Base-by-base conservation (phyloP, 2,329 filamentous ascomycete species). In the Fusarium agapanthi region DNA sequence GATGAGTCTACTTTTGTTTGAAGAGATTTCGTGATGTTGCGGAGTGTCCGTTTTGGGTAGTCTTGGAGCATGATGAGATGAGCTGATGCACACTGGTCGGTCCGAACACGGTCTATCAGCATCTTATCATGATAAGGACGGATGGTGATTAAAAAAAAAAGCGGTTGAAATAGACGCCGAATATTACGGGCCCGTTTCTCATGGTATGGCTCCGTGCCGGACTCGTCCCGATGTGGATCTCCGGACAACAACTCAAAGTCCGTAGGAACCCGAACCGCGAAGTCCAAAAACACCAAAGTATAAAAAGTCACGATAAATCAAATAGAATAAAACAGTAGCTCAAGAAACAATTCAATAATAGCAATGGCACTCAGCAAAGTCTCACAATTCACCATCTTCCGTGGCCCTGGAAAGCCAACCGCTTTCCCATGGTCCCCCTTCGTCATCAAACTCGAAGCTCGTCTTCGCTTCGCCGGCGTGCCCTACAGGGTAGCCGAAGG, bases 381-480 rank as follows among this genome's bases (percentile, higher is more conserved):
- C 15, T 40, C 54, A 9, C 51, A 58, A 16, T 61, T 79, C 35
- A 79, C 73, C 37, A 47, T 91, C 54, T 88, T 83, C 77, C 86
- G 88, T 44, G 88, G 88, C 51, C 86, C 83, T 65, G 79, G 81
- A 37, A 76, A 80, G 6, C 65, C 77, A 3, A 81, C 80, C 10
- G 72, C 45, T 2, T 80, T 90, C 73, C 83, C 85, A 56, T 90
- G 88, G 88, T 91, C 89, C 0, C 89, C 89, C 15, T 91, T 90
- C 72, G 88, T 90, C 58, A 87, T 81, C 48, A 92, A 92, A 77
- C 82, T 91, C 57, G 90, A 92, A 76, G 84, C 88, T 24, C 88
- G 89, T 20, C 83, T 91, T 11, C 89, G 90, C 20, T 85, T 90
- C 71, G 83, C 84, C 5, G 77, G 79, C 3, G 55, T 90, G 6